Evolutionary conservation across 352 stramenopile species (phyloP).

Genomic region (Globisporangium takayamanum): DNA sequence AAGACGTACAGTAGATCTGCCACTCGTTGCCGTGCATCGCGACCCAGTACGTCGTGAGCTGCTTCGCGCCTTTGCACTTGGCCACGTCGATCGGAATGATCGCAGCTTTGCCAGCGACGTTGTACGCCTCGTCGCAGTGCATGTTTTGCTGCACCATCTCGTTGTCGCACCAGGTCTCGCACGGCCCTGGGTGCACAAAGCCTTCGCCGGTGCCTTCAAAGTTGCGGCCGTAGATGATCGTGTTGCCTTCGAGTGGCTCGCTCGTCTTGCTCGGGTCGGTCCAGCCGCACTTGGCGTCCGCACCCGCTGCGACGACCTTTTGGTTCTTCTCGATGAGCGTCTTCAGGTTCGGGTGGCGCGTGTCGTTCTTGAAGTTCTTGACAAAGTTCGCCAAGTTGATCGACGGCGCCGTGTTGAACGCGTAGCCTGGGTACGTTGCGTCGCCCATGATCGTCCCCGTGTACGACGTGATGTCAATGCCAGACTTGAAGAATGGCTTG

Average conservation of each 20-base stretch:
- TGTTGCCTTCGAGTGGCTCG: conserved; percentile 25
- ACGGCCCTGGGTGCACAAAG: conserved; percentile 38
- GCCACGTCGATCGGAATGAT: conserved; percentile 14
- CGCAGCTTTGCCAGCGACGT: conserved; percentile 17
- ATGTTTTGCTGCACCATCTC: conserved; percentile 26
- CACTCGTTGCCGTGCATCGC: conserved; percentile 37
- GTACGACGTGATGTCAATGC: conserved; percentile 37
- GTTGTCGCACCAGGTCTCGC: conserved; percentile 39
- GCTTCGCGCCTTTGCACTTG: conserved; percentile 26
- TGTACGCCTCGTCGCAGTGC: conserved; percentile 31
- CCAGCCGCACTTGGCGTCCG: conserved; percentile 33
- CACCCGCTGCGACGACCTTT: conserved; percentile 16
- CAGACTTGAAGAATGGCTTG: conserved; percentile 23
- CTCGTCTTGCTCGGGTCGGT: conserved; percentile 27
- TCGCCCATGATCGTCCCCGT: conserved; percentile 33
- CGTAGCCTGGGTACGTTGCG: conserved; percentile 23
- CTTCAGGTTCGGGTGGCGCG: conserved; percentile 27
- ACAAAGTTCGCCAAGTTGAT: conserved; percentile 31
- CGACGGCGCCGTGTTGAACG: conserved; percentile 24
- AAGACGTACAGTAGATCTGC: conserved; percentile 44
- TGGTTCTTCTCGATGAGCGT: conserved; percentile 33
- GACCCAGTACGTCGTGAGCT: conserved; percentile 51
- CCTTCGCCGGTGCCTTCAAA: conserved; percentile 25
- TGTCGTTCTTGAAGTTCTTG: conserved; percentile 33
- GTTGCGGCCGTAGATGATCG: conserved; percentile 34